Conservation (phyloP, 179 eudicot genomes). For the Nepenthes alata region DNA sequence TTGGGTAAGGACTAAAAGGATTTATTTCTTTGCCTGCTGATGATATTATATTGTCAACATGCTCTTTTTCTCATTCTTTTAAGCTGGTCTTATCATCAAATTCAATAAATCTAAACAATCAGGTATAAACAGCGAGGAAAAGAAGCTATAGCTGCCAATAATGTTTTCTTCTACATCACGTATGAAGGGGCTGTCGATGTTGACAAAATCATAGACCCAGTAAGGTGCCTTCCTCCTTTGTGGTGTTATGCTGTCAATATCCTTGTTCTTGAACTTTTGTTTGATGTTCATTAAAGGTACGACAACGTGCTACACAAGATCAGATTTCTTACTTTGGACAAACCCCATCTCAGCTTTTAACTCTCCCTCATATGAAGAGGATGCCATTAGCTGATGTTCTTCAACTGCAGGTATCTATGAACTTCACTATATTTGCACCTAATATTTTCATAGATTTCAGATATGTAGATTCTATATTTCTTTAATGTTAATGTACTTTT, state of each 20-base stretch:
- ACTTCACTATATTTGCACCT: background rate
- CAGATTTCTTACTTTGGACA: constrained; percentile 99
- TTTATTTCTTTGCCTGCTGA: background rate
- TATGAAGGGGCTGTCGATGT: constrained; percentile 90
- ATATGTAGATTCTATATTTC: no score
- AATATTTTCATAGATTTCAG: no score
- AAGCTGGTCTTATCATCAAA: constrained; percentile 1
- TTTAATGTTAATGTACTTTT: no score
- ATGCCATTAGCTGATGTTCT: constrained; percentile 80
- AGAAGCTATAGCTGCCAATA: constrained; percentile 79
- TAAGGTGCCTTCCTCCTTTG: constrained; percentile 24
- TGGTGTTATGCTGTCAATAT: constrained; percentile 4
- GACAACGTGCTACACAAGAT: constrained; percentile 92
- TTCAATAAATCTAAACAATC: constrained; percentile 5
- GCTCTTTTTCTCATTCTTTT: background rate
- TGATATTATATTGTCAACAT: background rate
- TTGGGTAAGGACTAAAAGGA: constrained; percentile 53
- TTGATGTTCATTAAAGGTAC: constrained; percentile 43
- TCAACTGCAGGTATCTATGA: constrained; percentile 71
- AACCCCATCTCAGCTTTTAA: constrained; percentile 95
- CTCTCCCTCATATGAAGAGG: constrained; percentile 76
- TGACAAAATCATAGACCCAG: constrained; percentile 84
- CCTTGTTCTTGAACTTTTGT: constrained; percentile 1
- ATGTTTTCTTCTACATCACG: constrained; percentile 90
- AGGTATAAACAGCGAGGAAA: constrained; percentile 98